These are phyloP conservation scores for Grigorovia transvaalensis DNA, from an alignment of 805 yeast genomes.

Conservation along the genomic window DNA sequence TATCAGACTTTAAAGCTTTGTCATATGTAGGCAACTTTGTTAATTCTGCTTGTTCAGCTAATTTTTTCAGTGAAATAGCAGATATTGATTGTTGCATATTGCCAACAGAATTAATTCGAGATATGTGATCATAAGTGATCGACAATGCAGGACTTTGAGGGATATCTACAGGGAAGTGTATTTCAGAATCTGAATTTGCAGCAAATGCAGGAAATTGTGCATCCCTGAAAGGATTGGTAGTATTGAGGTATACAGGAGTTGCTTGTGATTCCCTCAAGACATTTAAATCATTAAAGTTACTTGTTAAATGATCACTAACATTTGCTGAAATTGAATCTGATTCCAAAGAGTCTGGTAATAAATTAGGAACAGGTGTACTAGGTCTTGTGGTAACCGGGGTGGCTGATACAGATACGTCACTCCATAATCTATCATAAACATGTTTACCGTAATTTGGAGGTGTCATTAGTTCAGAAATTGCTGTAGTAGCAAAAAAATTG, in stretches of 20 bases:
- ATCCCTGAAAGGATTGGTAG: conserved; percentile 4
- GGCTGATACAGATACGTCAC: conserved; percentile 33
- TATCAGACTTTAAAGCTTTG: conserved; percentile 54
- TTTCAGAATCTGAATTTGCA: conserved; percentile 3
- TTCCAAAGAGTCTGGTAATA: background rate
- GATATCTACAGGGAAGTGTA: conserved; percentile 1
- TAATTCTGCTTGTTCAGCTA: conserved; percentile 36
- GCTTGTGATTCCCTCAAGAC: conserved; percentile 1
- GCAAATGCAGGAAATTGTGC: conserved; percentile 3
- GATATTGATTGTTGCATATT: conserved; percentile 31
- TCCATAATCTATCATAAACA: conserved; percentile 71
- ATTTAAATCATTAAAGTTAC: background rate
- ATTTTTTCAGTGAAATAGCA: conserved; percentile 19
- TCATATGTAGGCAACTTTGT: conserved; percentile 78
- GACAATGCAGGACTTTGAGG: conserved; percentile 22
- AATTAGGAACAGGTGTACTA: conserved; percentile 1
- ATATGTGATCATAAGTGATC: conserved; percentile 47
- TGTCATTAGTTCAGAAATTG: conserved; percentile 43
- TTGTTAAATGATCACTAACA: background rate
- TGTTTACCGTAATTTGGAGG: conserved; percentile 82
- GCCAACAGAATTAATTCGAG: conserved; percentile 45
- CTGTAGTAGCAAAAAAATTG: conserved; percentile 5
- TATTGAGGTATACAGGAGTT: conserved; percentile 1
- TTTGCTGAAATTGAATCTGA: background rate
- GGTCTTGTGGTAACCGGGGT: conserved; percentile 4